These are phyloP conservation scores for Globisporangium uncinulatum DNA, from an alignment of 352 stramenopile genomes.

Conservation along the genomic window DNA sequence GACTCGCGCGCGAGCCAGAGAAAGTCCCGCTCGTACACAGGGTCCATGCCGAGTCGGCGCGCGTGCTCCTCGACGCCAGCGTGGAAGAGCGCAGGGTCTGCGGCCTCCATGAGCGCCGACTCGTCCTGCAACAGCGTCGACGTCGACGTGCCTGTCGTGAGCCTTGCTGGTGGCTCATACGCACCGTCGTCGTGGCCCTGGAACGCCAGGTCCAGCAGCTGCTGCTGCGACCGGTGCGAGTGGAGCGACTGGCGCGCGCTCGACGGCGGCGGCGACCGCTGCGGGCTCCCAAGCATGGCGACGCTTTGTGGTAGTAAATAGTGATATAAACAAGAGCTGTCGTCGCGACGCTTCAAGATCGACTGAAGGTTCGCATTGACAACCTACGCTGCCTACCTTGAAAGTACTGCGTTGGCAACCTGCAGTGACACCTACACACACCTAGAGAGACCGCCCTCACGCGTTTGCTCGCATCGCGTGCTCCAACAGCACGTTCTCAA, in stretches of 20 bases:
- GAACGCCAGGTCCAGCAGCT: constrained; percentile 40
- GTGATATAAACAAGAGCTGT: constrained; percentile 1
- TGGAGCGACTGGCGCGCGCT: not conserved
- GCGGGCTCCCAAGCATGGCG: constrained; percentile 11
- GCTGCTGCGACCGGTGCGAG: too few species aligned
- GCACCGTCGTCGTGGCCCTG: constrained; percentile 11
- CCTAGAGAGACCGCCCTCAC: too few species aligned
- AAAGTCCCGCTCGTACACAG: constrained; percentile 37
- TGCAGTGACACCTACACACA: too few species aligned
- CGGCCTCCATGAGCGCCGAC: constrained; percentile 45
- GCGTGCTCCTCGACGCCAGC: constrained; percentile 71
- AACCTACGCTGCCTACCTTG: not conserved
- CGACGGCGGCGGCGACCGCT: not conserved
- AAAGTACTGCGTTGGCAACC: too few species aligned
- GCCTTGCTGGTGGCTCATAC: not conserved
- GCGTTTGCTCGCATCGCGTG: too few species aligned
- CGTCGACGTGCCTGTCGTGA: not conserved
- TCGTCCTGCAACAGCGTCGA: constrained; percentile 23
- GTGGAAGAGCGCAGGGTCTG: constrained; percentile 65
- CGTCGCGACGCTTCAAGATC: too few species aligned
- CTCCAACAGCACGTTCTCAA: too few species aligned
- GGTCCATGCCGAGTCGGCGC: constrained; percentile 62
- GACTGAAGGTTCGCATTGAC: not conserved
- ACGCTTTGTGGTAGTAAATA: too few species aligned
- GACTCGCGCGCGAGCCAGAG: constrained; percentile 77